Percentiles rank a stretch among this genome's conserved stretches.
Evolutionary conservation across 176 grass and related monocot genomes (phyloP).

Genomic region (Ensete ventricosum): DNA sequence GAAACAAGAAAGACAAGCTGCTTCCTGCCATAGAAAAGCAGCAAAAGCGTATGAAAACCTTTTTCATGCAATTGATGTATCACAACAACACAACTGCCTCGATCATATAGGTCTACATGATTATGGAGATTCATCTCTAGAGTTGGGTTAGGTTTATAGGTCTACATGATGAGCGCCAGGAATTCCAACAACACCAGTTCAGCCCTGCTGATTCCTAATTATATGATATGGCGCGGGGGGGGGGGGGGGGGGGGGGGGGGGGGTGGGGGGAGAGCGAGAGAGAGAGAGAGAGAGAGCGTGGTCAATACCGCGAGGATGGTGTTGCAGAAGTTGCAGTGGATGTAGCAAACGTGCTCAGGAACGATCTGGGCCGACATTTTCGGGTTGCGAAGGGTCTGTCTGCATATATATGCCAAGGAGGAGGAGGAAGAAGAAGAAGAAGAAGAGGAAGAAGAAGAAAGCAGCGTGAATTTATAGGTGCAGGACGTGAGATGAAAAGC

Average conservation of each 20-base stretch:
- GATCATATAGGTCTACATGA: too few species aligned
- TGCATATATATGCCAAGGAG: conserved; percentile 11
- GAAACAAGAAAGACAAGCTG: too few species aligned
- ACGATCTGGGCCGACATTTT: conserved; percentile 9
- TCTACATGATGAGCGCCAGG: not conserved
- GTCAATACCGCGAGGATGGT: conserved; percentile 10
- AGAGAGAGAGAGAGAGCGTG: conserved; percentile 1
- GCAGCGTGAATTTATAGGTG: conserved; percentile 1
- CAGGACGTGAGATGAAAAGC: not conserved
- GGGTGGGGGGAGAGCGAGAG: too few species aligned
- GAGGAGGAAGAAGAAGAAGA: not conserved
- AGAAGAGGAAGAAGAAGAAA: not conserved
- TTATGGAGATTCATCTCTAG: too few species aligned
- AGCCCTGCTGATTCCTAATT: not conserved
- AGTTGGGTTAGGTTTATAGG: too few species aligned
- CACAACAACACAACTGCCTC: too few species aligned
- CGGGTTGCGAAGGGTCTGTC: not conserved
- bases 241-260: too few species aligned
- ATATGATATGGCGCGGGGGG: not conserved
- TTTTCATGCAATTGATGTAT: too few species aligned
- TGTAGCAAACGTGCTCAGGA: conserved; percentile 10
- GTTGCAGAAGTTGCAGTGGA: conserved; percentile 24
- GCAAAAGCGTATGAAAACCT: too few species aligned
- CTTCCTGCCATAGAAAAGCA: too few species aligned
- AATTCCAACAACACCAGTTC: not conserved